These are phyloP conservation scores for Amphibolis antarctica DNA, from an alignment of 106 monocot genomes.

Conservation along the genomic window DNA sequence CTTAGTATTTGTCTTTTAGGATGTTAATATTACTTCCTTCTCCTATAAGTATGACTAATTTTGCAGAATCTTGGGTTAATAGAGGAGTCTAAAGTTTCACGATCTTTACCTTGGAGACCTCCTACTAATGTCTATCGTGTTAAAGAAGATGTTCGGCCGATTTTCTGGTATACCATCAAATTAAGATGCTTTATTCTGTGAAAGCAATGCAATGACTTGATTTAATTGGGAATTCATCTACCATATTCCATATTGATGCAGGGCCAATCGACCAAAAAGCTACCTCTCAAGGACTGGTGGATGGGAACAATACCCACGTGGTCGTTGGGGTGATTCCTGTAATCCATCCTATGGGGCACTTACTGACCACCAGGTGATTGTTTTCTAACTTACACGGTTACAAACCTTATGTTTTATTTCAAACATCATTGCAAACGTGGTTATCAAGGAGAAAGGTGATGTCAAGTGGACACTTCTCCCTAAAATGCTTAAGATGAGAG, in stretches of 20 bases:
- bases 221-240: constrained; percentile 2
- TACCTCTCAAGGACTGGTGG: constrained; percentile 73
- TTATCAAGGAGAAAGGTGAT: too few species aligned
- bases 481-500: too few species aligned
- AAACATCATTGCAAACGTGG: too few species aligned
- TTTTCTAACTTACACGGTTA: not conserved
- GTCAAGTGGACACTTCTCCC: too few species aligned
- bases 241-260: constrained; percentile 10
- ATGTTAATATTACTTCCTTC: not conserved
- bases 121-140: constrained; percentile 67
- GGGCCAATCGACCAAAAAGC: constrained; percentile 91
- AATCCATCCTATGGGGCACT: constrained; percentile 93
- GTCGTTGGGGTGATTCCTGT: constrained; percentile 80
- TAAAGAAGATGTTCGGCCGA: constrained; percentile 88
- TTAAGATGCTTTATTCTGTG: not conserved
- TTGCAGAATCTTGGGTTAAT: constrained; percentile 82
- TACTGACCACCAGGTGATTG: constrained; percentile 62
- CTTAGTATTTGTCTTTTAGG: not conserved
- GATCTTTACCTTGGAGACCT: constrained; percentile 83
- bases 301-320: constrained; percentile 86
- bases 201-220: not conserved
- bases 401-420: not conserved
- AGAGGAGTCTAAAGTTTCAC: constrained; percentile 72
- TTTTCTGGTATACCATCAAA: constrained; percentile 59
- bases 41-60: not conserved